Percentiles rank a stretch among this genome's conserved stretches.
phyloP scores from a whole-genome alignment of 2,329 filamentous ascomycete genomes.

The Talaromyces verruculosus region DNA sequence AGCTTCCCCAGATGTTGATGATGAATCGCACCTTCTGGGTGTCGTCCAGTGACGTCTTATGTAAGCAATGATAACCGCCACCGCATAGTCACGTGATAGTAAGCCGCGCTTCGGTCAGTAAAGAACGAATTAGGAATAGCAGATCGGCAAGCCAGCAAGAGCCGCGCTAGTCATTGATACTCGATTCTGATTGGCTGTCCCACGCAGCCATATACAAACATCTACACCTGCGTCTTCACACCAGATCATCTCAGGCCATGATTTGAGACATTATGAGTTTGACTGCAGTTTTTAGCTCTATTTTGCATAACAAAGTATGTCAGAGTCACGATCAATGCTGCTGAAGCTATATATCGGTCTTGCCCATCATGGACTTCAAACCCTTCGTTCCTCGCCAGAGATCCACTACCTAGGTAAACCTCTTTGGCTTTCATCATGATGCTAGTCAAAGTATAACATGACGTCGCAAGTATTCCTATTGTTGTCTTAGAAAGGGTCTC shows the following conservation, averaged over 20 bases:
- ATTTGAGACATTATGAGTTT: too few relatives aligned
- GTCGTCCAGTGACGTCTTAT: constrained; percentile 6
- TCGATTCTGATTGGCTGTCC: not conserved
- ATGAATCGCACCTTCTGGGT: not conserved
- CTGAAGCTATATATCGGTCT: not conserved
- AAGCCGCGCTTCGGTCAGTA: not conserved
- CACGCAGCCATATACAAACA: not conserved
- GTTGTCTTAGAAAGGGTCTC: not conserved
- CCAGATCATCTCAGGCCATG: not conserved
- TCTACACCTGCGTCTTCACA: not conserved
- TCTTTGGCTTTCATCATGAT: not conserved
- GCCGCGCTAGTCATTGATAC: not conserved
- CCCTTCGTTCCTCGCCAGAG: not conserved
- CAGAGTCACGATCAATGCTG: too few relatives aligned
- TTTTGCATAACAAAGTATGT: too few relatives aligned
- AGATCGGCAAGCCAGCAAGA: not conserved
- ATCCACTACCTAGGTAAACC: too few relatives aligned
- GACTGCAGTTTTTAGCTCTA: too few relatives aligned
- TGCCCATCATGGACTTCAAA: not conserved
- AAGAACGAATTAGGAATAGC: not conserved
- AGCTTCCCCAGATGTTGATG: not conserved
- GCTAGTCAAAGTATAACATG: not conserved
- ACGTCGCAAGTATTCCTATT: not conserved
- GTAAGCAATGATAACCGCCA: not conserved
- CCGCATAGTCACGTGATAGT: not conserved